A percentile compares a stretch with the other conserved stretches of the same genome.
Evolutionary conservation across 257 asterid genomes (phyloP).

Genomic region (Salvia miltiorrhiza): DNA sequence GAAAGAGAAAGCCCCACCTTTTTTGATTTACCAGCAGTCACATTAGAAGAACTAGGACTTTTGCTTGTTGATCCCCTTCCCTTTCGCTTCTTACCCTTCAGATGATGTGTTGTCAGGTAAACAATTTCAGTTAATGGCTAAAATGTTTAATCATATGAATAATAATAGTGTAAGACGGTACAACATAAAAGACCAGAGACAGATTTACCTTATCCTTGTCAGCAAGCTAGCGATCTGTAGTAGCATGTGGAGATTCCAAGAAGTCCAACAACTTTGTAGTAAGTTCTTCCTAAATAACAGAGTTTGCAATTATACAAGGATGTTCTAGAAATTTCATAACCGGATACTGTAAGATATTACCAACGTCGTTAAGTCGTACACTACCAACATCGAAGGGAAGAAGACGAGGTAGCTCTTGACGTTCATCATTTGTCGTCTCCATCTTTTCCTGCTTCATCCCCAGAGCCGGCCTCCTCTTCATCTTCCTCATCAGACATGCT

Average conservation of each 20-base stretch:
- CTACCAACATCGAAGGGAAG: background rate
- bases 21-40: conserved; percentile 35
- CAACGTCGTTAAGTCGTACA: background rate
- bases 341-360: conserved; percentile 3
- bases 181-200: conserved; percentile 11
- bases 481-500: conserved; percentile 78
- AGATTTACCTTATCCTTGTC: conserved; percentile 60
- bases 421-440: conserved; percentile 31
- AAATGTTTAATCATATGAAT: background rate
- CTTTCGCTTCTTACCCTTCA: conserved; percentile 65
- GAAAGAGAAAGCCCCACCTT: conserved; percentile 46
- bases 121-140: conserved; percentile 3
- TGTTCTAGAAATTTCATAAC: conserved; percentile 10
- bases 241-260: conserved; percentile 87
- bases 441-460: conserved; percentile 40
- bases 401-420: background rate
- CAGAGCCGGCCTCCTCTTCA: conserved; percentile 31
- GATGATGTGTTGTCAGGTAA: background rate
- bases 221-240: conserved; percentile 74
- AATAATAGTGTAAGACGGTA: background rate
- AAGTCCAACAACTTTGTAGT: conserved; percentile 64
- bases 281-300: conserved; percentile 69
- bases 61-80: conserved; percentile 44
- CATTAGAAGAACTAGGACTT: conserved; percentile 43
- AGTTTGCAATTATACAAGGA: conserved; percentile 17